These are phyloP conservation scores for Chenopodium quinoa DNA, from an alignment of 148 eudicot species.

Conservation along the genomic window DNA sequence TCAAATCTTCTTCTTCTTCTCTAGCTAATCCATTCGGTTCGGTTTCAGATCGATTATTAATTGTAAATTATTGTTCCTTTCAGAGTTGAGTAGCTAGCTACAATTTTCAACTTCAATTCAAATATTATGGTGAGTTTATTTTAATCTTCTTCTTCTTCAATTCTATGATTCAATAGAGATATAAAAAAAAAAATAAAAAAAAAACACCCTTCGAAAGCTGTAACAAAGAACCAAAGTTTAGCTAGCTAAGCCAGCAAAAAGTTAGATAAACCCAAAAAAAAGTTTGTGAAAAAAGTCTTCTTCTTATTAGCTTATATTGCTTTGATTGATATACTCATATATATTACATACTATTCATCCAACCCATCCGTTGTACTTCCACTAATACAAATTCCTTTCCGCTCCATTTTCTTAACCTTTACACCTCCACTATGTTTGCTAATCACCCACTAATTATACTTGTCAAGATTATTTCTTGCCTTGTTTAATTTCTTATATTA, in stretches of 20 bases:
- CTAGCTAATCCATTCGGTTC: not conserved
- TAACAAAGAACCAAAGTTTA: not conserved
- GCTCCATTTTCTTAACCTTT: constrained; percentile 9
- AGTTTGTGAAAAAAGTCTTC: not conserved
- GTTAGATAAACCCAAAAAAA: not conserved
- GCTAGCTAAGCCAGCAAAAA: constrained; percentile 9
- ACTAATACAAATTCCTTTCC: constrained; percentile 15
- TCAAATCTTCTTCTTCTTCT: not conserved
- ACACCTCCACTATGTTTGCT: constrained; percentile 16
- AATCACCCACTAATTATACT: not conserved
- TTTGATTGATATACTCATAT: too few relatives aligned
- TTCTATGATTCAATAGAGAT: not conserved
- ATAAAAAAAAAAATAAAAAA: not conserved
- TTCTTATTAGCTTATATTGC: too few relatives aligned
- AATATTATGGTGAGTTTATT: not conserved
- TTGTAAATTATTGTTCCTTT: not conserved
- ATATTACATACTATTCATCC: not conserved
- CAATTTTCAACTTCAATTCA: not conserved
- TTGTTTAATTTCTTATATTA: too few relatives aligned
- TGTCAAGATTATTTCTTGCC: too few relatives aligned
- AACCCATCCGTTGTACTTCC: constrained; percentile 22
- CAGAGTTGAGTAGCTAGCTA: not conserved
- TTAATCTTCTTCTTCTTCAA: not conserved
- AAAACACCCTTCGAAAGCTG: not conserved
- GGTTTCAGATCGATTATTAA: not conserved